phyloP scores from a whole-genome alignment of 257 asterid genomes.

The Lycium barbarum region DNA sequence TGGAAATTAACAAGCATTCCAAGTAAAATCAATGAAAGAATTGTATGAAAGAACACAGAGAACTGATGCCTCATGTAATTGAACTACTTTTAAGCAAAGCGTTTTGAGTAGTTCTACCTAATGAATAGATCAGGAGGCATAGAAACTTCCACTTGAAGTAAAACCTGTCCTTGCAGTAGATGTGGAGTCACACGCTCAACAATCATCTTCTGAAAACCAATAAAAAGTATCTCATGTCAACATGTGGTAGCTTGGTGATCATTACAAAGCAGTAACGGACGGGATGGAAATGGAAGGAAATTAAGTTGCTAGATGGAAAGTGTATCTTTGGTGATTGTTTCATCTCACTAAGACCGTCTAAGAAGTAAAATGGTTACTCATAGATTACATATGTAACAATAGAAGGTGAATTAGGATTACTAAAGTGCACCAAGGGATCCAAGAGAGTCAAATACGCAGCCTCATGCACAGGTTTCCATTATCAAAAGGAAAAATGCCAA shows the following conservation, averaged over 20 bases:
- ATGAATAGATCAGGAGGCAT: conserved; percentile 72
- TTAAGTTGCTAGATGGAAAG: not conserved
- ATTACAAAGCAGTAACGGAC: not conserved
- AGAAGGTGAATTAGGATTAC: not conserved
- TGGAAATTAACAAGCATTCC: conserved; percentile 29
- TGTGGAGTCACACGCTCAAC: conserved; percentile 81
- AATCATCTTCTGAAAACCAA: conserved; percentile 67
- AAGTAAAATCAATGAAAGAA: not conserved
- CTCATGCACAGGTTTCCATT: not conserved
- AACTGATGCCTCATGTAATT: not conserved
- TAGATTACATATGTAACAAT: not conserved
- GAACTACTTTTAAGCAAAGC: not conserved
- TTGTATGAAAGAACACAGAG: not conserved
- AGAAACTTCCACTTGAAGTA: conserved; percentile 84
- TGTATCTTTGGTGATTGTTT: not conserved
- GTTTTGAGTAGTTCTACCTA: conserved; percentile 48
- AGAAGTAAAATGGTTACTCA: too few relatives aligned
- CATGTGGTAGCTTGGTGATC: not conserved
- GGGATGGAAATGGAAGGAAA: not conserved
- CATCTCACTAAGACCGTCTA: not conserved
- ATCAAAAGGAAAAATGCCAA: not conserved
- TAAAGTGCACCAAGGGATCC: conserved; percentile 11
- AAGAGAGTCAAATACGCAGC: not conserved
- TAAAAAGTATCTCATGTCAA: conserved; percentile 9
- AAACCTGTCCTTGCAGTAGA: conserved; percentile 75